Conservation (phyloP, 257 asterid species). For the Mentha longifolia region DNA sequence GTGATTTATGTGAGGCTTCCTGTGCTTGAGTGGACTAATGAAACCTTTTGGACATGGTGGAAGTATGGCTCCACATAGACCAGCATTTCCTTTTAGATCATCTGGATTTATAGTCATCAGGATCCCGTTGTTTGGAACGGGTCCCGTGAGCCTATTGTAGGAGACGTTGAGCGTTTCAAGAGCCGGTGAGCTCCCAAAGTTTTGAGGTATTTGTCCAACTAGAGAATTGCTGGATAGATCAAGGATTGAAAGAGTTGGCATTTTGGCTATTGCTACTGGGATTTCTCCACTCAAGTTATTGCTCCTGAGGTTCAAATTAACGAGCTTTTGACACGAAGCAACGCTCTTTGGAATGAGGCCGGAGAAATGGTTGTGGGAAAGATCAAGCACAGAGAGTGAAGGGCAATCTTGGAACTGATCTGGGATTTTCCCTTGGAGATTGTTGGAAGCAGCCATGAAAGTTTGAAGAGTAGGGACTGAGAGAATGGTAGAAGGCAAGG, state of each 20-base stretch:
- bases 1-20: constrained; percentile 50
- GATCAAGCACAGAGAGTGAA: constrained; percentile 65
- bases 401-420: constrained; percentile 69
- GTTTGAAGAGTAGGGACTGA: constrained; percentile 64
- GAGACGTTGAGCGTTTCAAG: constrained; percentile 74
- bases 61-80: constrained; percentile 75
- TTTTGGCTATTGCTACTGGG: constrained; percentile 58
- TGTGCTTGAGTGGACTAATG: constrained; percentile 25
- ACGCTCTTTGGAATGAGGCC: constrained; percentile 70
- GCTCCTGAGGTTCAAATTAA: constrained; percentile 55
- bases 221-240: constrained; percentile 73
- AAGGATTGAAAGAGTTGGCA: constrained; percentile 65
- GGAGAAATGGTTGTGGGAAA: constrained; percentile 59
- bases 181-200: constrained; percentile 70
- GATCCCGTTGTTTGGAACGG: constrained; percentile 69
- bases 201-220: constrained; percentile 62
- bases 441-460: constrained; percentile 61
- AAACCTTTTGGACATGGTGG: constrained; percentile 56
- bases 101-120: constrained; percentile 59
- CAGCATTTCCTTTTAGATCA: constrained; percentile 67
- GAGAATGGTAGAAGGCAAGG: constrained; percentile 58
- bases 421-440: constrained; percentile 58
- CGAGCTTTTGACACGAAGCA: constrained; percentile 68
- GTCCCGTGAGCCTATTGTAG: constrained; percentile 68
- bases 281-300: constrained; percentile 69